Evolutionary conservation across 768 basidiomycete genomes (phyloP), one percentile per base, ranked within the genome.

Genomic region (Pholiota molesta): DNA sequence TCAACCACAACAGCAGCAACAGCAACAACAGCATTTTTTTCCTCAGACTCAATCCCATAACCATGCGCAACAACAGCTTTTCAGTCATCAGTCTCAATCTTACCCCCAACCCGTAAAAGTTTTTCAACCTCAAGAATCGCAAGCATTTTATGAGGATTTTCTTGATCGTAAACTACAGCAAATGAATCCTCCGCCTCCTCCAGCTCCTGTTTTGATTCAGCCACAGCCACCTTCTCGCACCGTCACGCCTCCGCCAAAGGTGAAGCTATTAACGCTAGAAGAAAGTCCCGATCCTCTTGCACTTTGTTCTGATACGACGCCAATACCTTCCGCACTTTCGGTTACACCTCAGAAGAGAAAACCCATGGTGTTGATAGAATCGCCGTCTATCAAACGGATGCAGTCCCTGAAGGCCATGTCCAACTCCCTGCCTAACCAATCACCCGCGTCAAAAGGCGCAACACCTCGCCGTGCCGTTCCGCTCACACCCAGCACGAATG

Each of bases 311-410:
- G 66, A 65, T 11, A 66, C 70, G 47, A 72, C 77, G 11, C 66
- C 67, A 28, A 67, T 59, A 13, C 55, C 66, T 14, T 37, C 68
- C 11, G 65, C 69, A 10, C n/a, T 56, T 14, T 65, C 72, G 11
- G 66, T 81, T 8, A 91, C 91, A 0, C 90, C 91, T 10, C 83
- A 81, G 54, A 94, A 94, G 70, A 83, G 91, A 55, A 94, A 92
- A 67, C 78, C 82, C 2, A 79, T 78, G 3, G 85, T 84, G 26
- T 77, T 85, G 44, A 76, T 89, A 5, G 77, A 83, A 39, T 88
- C 90, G 0, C 89, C 92, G 0, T 81, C 83, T 7, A 68, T 81
- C 47, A 92, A 93, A 73, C 89, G 91, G 57, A 60, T 81, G 61
- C 75, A 81, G 37, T 69, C 73, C 1, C 65, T 71, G 47, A 75